Base-by-base conservation (phyloP, 2,329 filamentous ascomycete species). In the Apiospora aurea region DNA sequence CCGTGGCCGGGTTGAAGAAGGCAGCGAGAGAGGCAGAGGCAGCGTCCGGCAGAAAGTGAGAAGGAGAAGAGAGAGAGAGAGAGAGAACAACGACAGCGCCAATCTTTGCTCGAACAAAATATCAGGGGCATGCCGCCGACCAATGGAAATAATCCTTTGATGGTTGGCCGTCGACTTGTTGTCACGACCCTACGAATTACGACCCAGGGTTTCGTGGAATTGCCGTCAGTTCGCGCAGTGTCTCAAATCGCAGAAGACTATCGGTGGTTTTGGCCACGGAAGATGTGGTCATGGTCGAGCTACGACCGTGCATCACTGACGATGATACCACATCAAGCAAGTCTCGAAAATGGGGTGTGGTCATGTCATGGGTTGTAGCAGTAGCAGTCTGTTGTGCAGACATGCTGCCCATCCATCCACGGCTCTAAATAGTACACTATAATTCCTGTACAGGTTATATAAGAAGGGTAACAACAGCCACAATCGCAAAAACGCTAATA, bases 21-120 rank as follows among this genome's bases (percentile, higher is more conserved):
- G 44, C 46, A n/a, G 49, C 53, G 69, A 8, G 71, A 72, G 43
- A 18, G 47, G 41, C 14, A 64, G 18, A 66, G 26, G 69, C 26
- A 29, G 26, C 26, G 26, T 29, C 26, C 26, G 4, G 34, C n/a
- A 14, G 51, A 69, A 14, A 46, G 7, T 7, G 43, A 16, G 69
- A 70, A 64, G 18, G 41, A 64, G 57, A 13, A 11, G 2, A 41
- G 57, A 64, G n/a, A 18, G 38, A 2, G 11, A 8, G 41, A 43
- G 13, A 43, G 41, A 43, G 13, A 21, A 16, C n/a, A 47, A n/a
- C n/a, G 16, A 24, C 49, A 4, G 1, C 10, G 10, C n/a, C n/a
- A 53, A 11, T 43, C 41, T 53, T 53, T 53, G 49, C 21, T 26
- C 21, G 3, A 53, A 53, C 11, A 24, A 24, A 6, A 26, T 26